Percentiles rank a stretch among this genome's conserved stretches.
These are phyloP conservation scores for Colletotrichum spinosum DNA, from an alignment of 2,329 filamentous ascomycete genomes.

Conservation along the genomic window DNA sequence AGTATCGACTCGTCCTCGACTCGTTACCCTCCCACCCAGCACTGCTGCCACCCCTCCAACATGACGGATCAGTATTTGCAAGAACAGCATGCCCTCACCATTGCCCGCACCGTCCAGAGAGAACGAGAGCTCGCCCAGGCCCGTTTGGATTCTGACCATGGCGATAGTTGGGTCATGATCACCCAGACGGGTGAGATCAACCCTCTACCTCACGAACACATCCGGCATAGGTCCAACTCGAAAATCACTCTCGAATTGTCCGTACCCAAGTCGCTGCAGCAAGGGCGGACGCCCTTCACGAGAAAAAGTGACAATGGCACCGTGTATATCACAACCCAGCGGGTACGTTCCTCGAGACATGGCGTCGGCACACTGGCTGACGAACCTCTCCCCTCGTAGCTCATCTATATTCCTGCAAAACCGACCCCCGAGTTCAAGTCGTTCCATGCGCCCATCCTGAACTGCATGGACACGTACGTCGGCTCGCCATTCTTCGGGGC, in stretches of 20 bases:
- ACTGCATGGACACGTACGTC: slow-evolving; percentile 87
- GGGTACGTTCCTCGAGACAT: slow-evolving; percentile 65
- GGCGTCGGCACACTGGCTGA: slow-evolving; percentile 23
- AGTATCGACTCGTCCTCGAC: slow-evolving; percentile 9
- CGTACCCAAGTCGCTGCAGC: slow-evolving; percentile 72
- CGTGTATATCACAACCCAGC: slow-evolving; percentile 85
- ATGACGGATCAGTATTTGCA: slow-evolving; percentile 58
- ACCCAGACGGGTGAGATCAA: slow-evolving; percentile 80
- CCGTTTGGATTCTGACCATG: slow-evolving; percentile 64
- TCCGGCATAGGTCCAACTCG: slow-evolving; percentile 82
- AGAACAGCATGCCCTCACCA: slow-evolving; percentile 57
- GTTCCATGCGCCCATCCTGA: slow-evolving; percentile 89
- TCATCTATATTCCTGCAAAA: slow-evolving; percentile 86
- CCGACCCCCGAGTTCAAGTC: slow-evolving; percentile 80
- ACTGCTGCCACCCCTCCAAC: slow-evolving; percentile 36
- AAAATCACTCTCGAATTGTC: slow-evolving; percentile 83
- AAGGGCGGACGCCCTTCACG: slow-evolving; percentile 72
- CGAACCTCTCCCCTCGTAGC: slow-evolving; percentile 56
- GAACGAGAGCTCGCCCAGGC: slow-evolving; percentile 41
- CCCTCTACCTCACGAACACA: slow-evolving; percentile 84
- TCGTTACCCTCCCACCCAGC: slow-evolving; percentile 32
- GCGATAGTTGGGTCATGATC: slow-evolving; percentile 89
- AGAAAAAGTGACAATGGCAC: slow-evolving; percentile 80
- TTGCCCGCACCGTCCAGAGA: slow-evolving; percentile 51
- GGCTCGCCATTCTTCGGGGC: slow-evolving; percentile 92